Base-by-base conservation (phyloP, 768 basidiomycete species). In the Coprinopsis sp. region DNA sequence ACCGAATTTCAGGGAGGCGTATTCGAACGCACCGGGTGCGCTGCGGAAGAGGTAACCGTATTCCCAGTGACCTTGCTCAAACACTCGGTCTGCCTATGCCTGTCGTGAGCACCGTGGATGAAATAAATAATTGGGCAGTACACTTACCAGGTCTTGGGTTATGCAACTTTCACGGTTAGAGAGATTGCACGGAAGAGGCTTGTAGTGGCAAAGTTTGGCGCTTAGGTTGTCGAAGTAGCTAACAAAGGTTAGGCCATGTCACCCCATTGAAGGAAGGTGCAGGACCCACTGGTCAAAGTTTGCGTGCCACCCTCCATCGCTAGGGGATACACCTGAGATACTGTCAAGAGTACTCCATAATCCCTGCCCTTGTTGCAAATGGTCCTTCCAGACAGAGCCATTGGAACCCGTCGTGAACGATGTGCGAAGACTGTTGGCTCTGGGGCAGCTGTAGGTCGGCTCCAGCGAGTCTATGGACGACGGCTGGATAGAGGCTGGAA, bases 61-160 rank as follows among this genome's bases (percentile, higher is more conserved):
- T 57, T 82, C 79, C 77, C 78, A 82, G 48, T 78, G 77, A 0
- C 78, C 79, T 4, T 79, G 66, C 16, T 76, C 69, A 52, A 73
- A 82, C 2, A 80, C 78, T 0, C 67, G 70, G 46, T 74, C 54
- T 10, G 79, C 78, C 70, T 73, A 27, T 8, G 22, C 16, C 14
- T 24, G 18, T 6, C 47, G 28, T 29, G 10, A 34, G 23, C 6
- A 33, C 44, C 13, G 18, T 46, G 4, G 12, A 14, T 39, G 16
- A 30, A 14, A 37, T 29, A 22, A n/a, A 19, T 30, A 19, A 27
- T 18, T n/a, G 11, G 6, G 30, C n/a, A n/a, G 6, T 2, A 29
- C 24, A 42, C 54, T 24, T 27, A 69, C 73, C 45, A 69, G 60
- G 13, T 71, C 68, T 49, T 70, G 71, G 1, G 67, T 62, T n/a